Evolutionary conservation across 805 yeast species (phyloP).

Genomic region (Pachysolen tannophilus): DNA sequence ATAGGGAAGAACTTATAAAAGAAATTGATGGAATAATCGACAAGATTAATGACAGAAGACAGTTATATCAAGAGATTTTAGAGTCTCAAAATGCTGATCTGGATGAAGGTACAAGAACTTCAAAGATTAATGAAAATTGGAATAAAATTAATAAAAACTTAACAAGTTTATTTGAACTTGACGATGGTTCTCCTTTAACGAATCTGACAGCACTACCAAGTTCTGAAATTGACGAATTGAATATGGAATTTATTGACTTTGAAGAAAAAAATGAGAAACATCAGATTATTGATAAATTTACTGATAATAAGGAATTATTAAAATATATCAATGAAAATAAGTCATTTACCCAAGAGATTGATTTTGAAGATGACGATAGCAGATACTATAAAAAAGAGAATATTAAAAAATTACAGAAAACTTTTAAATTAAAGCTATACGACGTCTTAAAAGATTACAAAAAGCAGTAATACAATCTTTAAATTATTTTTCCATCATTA

Average conservation of each 20-base stretch:
- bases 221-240: constrained; percentile 35
- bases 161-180: constrained; percentile 17
- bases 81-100: constrained; percentile 11
- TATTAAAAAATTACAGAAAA: too few relatives aligned
- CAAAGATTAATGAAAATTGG: constrained; percentile 32
- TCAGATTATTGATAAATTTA: too few relatives aligned
- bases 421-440: too few relatives aligned
- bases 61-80: constrained; percentile 28
- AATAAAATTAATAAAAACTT: constrained; percentile 29
- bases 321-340: too few relatives aligned
- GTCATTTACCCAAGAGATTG: too few relatives aligned
- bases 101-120: constrained; percentile 15
- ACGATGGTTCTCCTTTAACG: constrained; percentile 10
- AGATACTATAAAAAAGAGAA: too few relatives aligned
- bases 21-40: constrained; percentile 34
- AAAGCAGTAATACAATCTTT: too few relatives aligned
- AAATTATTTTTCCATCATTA: too few relatives aligned
- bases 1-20: constrained; percentile 22
- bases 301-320: too few relatives aligned
- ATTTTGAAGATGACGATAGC: too few relatives aligned
- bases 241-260: constrained; percentile 22
- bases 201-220: constrained; percentile 11
- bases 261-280: too few relatives aligned
- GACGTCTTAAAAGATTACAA: too few relatives aligned
- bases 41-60: constrained; percentile 28